phyloP scores from a whole-genome alignment of 2,329 filamentous ascomycete species.

The Aspergillus fischeri region DNA sequence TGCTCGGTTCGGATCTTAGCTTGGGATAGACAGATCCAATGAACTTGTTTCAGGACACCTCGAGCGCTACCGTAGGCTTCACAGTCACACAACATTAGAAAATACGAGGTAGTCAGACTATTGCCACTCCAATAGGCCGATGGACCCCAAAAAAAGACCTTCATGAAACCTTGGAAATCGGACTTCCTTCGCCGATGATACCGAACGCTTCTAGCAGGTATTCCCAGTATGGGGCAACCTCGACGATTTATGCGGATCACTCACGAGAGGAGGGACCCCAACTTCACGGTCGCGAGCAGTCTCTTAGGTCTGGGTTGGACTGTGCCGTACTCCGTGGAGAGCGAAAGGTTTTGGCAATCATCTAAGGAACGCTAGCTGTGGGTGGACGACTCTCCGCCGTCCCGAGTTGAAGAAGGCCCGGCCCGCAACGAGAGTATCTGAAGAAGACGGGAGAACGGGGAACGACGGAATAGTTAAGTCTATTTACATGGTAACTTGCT shows the following conservation, averaged over 20 bases:
- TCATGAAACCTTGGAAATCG: background rate
- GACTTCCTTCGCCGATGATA: background rate
- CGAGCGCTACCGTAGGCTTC: background rate
- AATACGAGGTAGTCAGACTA: background rate
- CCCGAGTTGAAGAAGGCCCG: slow-evolving; percentile 12
- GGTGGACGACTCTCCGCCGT: background rate
- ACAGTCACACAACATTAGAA: background rate
- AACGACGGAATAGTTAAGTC: background rate
- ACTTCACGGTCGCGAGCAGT: no score
- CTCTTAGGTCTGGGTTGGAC: background rate
- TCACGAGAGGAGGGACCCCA: no score
- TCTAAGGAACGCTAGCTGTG: background rate
- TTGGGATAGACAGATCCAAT: background rate
- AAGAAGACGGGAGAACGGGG: no score
- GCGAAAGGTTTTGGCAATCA: background rate
- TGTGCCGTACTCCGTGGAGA: background rate
- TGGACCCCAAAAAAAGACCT: background rate
- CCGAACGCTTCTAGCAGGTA: background rate
- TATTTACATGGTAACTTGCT: background rate
- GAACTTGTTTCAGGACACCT: background rate
- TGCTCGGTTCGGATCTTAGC: background rate
- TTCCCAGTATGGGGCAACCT: no score
- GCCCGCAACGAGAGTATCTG: slow-evolving; percentile 9
- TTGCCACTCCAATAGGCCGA: background rate
- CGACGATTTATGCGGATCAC: no score